phyloP scores from a whole-genome alignment of 176 grass and related monocot genomes.

The Carex cristatella region DNA sequence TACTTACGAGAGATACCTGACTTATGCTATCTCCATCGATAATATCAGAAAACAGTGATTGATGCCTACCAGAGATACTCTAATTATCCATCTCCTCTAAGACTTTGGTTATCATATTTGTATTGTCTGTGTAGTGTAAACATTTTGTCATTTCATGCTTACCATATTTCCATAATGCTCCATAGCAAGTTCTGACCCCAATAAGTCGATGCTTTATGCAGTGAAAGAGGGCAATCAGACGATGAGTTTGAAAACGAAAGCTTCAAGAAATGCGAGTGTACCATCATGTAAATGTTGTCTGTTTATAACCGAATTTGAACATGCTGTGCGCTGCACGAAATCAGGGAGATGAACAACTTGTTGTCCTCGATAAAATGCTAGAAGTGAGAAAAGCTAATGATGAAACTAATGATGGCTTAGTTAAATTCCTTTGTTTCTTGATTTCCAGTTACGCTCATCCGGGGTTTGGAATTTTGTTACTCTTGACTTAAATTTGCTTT shows the following conservation, averaged over 20 bases:
- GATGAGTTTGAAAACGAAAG: constrained; percentile 60
- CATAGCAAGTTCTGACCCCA: not conserved
- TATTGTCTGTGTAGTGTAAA: not conserved
- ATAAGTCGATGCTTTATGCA: constrained; percentile 26
- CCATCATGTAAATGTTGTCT: constrained; percentile 62
- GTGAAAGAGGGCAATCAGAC: constrained; percentile 72
- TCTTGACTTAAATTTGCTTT: constrained; percentile 26
- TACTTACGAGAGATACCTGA: not conserved
- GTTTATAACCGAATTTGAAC: constrained; percentile 13
- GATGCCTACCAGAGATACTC: not conserved
- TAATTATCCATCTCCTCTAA: not conserved
- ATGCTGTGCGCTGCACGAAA: not conserved
- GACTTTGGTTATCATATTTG: not conserved
- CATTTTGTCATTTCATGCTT: not conserved
- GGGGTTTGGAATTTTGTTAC: constrained; percentile 50
- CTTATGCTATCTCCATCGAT: not conserved
- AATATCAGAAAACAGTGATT: not conserved
- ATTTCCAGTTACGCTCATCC: constrained; percentile 8
- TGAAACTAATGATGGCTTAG: constrained; percentile 21
- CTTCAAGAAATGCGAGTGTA: constrained; percentile 85
- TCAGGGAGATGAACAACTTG: not conserved
- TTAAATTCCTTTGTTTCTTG: constrained; percentile 24
- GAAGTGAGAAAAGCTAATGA: constrained; percentile 1
- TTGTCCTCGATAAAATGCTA: not conserved
- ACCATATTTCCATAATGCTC: not conserved